Evolutionary conservation across 2,329 filamentous ascomycete species (phyloP).

Genomic region (Ophiostoma triangulosporum): DNA sequence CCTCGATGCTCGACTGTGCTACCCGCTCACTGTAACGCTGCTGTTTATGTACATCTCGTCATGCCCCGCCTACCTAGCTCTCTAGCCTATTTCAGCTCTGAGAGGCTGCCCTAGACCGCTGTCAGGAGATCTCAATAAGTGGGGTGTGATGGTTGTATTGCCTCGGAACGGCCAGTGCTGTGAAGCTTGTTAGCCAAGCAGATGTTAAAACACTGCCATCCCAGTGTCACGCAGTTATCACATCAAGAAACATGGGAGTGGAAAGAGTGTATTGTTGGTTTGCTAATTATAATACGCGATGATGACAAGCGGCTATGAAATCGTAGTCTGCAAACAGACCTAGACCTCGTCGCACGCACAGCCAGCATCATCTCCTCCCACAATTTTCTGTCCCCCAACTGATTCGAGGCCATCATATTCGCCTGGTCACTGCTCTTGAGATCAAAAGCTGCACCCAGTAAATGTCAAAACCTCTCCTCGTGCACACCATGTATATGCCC

Average conservation of each 20-base stretch:
- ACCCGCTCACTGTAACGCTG: too few relatives aligned
- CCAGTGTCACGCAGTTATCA: too few relatives aligned
- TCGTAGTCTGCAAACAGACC: not conserved
- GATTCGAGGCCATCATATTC: not conserved
- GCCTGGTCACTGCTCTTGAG: not conserved
- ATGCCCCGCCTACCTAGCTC: not conserved
- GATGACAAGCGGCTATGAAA: not conserved
- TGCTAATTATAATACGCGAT: not conserved
- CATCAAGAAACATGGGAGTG: too few relatives aligned
- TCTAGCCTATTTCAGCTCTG: too few relatives aligned
- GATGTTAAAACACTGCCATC: too few relatives aligned
- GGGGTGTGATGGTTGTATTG: too few relatives aligned
- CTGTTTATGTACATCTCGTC: not conserved
- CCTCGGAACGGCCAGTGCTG: too few relatives aligned
- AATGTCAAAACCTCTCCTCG: not conserved
- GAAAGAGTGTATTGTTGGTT: not conserved
- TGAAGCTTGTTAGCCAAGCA: too few relatives aligned
- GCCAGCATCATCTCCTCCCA: not conserved
- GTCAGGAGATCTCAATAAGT: too few relatives aligned
- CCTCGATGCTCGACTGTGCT: too few relatives aligned
- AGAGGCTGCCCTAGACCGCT: too few relatives aligned
- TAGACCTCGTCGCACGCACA: not conserved
- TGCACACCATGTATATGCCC: not conserved
- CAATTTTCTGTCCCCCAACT: not conserved
- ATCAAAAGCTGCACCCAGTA: not conserved